Evolutionary conservation across 164 flowering plant species (phyloP), one percentile per base, ranked within the genome.

Genomic region (Vitis amurensis): DNA sequence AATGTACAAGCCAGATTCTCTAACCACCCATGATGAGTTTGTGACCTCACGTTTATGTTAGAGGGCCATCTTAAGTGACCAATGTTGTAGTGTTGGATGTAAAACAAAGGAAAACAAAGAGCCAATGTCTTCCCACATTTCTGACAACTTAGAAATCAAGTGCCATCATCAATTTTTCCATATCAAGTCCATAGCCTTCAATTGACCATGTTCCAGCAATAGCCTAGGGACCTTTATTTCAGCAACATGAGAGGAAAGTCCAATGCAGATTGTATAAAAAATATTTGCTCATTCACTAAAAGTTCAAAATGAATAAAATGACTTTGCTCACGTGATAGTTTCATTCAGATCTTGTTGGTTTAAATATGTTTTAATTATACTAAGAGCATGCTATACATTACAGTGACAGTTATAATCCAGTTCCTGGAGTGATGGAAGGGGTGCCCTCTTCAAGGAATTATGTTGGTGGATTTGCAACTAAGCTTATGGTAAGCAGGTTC

Each of bases 381-480:
- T 17, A 17, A 58, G 30, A 48, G 50, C 49, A 31, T 16, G 1
- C 16, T 57, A 71, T 48, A 50, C 63, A 5, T 84, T 73, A 23
- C 91, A 94, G 98, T 82, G 97, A 94, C 75, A 84, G 81, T 63
- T 94, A 94, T 64, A 94, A 92, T 75, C 98, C 98, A 37, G 97
- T 94, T 74, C 98, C 98, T 53, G 98, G 98, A 66, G 92, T 94
- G 76, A 92, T 94, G 93, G 89, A 83, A 67, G 97, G 89, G 23
- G 95, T 92, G 70, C 98, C 97, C 8, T 83, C 98, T 79, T 88
- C 98, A 64, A 88, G 88, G 80, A 80, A 94, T 74, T 94, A 92
- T 76, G 81, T 74, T 12, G 98, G 97, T 52, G 98, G 98, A 2
- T 94, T 92, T 81, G 86, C 97, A 9, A 81, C 97, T 49, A 92